These are phyloP conservation scores for Paralagenidium karlingii DNA, from an alignment of 352 stramenopile genomes.

Conservation along the genomic window DNA sequence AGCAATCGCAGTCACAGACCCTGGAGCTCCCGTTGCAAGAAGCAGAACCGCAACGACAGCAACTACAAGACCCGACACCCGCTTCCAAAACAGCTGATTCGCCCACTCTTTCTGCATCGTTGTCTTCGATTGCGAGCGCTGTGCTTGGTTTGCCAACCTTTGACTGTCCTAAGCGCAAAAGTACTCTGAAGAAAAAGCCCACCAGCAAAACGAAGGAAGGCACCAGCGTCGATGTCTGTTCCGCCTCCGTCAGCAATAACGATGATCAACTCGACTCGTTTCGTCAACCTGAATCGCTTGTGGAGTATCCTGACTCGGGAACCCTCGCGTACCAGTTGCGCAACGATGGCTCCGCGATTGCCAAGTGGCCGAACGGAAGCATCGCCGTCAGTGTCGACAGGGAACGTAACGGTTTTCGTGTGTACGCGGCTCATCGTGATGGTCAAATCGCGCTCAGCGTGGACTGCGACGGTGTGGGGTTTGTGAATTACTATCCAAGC, in stretches of 20 bases:
- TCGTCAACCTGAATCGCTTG: neutral
- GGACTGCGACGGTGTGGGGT: conserved; percentile 43
- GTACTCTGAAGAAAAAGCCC: conserved; percentile 25
- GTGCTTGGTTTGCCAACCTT: conserved; percentile 39
- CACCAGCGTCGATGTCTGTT: conserved; percentile 2
- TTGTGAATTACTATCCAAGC: conserved; percentile 71
- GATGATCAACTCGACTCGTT: neutral
- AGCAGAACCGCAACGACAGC: neutral
- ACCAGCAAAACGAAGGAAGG: conserved; percentile 1
- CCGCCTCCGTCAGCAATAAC: conserved; percentile 5
- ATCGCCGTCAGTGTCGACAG: conserved; percentile 57
- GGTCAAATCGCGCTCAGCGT: conserved; percentile 53
- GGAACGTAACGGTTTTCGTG: conserved; percentile 41
- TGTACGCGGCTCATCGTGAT: conserved; percentile 61
- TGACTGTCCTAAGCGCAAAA: conserved; percentile 13
- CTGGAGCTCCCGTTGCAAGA: neutral
- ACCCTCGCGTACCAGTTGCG: conserved; percentile 33
- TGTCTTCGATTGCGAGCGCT: conserved; percentile 31
- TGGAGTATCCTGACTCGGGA: conserved; percentile 26
- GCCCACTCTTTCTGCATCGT: neutral
- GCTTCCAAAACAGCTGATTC: neutral
- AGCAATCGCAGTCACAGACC: too few relatives aligned
- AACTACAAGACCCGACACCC: neutral
- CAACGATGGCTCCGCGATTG: conserved; percentile 42
- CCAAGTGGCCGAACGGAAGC: conserved; percentile 48